Base-by-base conservation (phyloP, 345 rosid genomes). In the Theobroma cacao region DNA sequence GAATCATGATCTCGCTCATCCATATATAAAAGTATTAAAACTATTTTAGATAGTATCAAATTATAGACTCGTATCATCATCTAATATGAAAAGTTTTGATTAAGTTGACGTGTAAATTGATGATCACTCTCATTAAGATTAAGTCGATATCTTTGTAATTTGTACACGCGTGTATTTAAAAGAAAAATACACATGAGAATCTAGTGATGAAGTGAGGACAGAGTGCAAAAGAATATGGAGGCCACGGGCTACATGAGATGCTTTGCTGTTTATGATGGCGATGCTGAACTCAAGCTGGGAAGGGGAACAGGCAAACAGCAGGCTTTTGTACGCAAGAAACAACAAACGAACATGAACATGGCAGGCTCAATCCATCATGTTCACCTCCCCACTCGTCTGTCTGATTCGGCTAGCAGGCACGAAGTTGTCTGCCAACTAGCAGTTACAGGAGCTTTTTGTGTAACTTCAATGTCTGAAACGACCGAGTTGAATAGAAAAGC, bases 181-280 rank as follows among this genome's bases (percentile, higher is more conserved):
- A 1, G 34, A 36, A 13, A 24, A 17, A 70, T 28, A 53, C 55
- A 53, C 22, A 43, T 62, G 55, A 22, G 82, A 80, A 80, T 75
- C 82, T 75, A 48, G 62, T 68, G 63, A 48, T 59, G 65, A 50
- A 30, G 41, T 56, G 64, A 48, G 18, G 72, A 78, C 55, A 58
- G 31, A 24, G 50, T 13, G 56, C 61, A 68, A 59, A 28, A 61
- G 69, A 75, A 28, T 18, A 53, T 1, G 3, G 22, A 10, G 58
- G 30, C 47, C 78, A 63, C 8, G 60, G 60, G 4, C 61, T 69
- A 17, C 36, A 53, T 22, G n/a, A 71, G 67, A n/a, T 45, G 47
- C 74, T 43, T 4, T 8, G 22, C 41, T 55, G 47, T 10, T 71
- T 41, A 53, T 64, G 80, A 33, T 55, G 68, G 59, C 12, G 45